A percentile compares a stretch with the other conserved stretches of the same genome.
phyloP scores from a whole-genome alignment of 108 stramenopile species.

The Chaetoceros muelleri region DNA sequence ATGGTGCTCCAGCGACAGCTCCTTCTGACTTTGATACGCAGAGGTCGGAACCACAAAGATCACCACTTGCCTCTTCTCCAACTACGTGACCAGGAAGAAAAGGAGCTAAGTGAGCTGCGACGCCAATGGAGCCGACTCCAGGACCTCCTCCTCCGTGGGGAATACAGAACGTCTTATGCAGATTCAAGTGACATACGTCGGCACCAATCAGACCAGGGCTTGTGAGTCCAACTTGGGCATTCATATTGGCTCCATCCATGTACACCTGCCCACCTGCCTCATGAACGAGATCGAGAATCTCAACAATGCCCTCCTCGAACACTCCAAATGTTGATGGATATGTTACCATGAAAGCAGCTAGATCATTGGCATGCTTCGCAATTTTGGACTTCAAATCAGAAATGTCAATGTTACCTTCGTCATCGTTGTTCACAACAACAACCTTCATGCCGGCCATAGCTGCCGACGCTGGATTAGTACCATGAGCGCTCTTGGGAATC shows the following conservation, averaged over 20 bases:
- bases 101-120: constrained; percentile 90
- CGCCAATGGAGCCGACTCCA: constrained; percentile 96
- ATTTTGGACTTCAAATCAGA: constrained; percentile 88
- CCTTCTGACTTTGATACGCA: constrained; percentile 70
- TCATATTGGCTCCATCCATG: constrained; percentile 99
- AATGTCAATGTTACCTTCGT: constrained; percentile 88
- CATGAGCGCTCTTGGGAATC: constrained; percentile 98
- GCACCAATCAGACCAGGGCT: constrained; percentile 95
- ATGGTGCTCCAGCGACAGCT: constrained; percentile 93
- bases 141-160: constrained; percentile 99
- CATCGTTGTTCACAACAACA: constrained; percentile 93
- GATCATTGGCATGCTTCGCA: constrained; percentile 78
- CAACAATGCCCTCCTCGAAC: constrained; percentile 92
- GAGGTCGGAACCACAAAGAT: constrained; percentile 62
- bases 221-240: constrained; percentile 96
- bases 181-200: constrained; percentile 98
- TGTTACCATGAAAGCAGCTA: constrained; percentile 98
- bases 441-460: constrained; percentile 96
- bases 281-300: constrained; percentile 83
- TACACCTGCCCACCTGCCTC: constrained; percentile 95
- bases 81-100: constrained; percentile 94
- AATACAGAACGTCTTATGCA: constrained; percentile 99
- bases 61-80: constrained; percentile 71
- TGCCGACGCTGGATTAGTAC: constrained; percentile 97
- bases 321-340: constrained; percentile 99